A percentile compares a stretch with the other conserved stretches of the same genome.
phyloP scores from a whole-genome alignment of 345 rosid genomes.

The Corchorus capsularis region DNA sequence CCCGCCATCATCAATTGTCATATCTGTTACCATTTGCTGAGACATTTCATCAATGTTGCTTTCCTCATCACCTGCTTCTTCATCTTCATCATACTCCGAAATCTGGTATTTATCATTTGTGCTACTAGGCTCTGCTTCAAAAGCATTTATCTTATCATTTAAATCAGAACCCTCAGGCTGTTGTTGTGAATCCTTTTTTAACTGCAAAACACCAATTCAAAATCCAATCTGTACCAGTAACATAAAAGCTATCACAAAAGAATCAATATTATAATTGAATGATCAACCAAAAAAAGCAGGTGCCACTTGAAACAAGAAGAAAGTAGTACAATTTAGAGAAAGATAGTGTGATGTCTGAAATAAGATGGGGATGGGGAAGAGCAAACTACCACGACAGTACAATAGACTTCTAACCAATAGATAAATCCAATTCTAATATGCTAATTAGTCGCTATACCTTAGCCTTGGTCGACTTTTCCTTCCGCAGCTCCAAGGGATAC shows the following conservation, averaged over 20 bases:
- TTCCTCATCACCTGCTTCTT: constrained; percentile 45
- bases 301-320: background rate
- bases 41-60: constrained; percentile 55
- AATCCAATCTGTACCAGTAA: constrained; percentile 9
- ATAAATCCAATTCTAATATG: background rate
- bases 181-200: constrained; percentile 53
- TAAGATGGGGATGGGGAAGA: background rate
- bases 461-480: constrained; percentile 86
- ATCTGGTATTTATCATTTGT: constrained; percentile 36
- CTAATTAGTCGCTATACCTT: constrained; percentile 48
- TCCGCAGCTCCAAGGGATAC: constrained; percentile 94
- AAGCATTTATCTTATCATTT: constrained; percentile 40
- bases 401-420: background rate
- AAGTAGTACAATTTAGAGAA: background rate
- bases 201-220: constrained; percentile 47
- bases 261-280: constrained; percentile 6
- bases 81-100: constrained; percentile 32
- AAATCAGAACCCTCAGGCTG: constrained; percentile 33
- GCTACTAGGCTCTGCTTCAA: constrained; percentile 41
- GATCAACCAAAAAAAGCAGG: background rate
- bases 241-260: constrained; percentile 6
- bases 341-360: background rate
- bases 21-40: constrained; percentile 41
- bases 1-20: constrained; percentile 41
- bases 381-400: constrained; percentile 8